phyloP scores from a whole-genome alignment of 768 basidiomycete genomes.

The Hypsizygus marmoreus region DNA sequence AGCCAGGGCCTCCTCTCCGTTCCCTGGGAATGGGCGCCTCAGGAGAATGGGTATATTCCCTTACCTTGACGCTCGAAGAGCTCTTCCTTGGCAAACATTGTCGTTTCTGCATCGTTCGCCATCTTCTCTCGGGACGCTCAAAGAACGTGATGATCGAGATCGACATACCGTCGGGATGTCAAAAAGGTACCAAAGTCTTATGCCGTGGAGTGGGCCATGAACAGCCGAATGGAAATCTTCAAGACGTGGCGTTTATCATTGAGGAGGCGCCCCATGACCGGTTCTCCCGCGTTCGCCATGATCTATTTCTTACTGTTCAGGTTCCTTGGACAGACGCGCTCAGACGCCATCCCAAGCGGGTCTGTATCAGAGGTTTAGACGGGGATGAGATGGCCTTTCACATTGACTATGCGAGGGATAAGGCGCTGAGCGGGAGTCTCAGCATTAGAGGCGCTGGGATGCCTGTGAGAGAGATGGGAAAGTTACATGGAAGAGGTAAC shows the following conservation, averaged over 20 bases:
- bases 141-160: slow-evolving; percentile 61
- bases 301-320: slow-evolving; percentile 55
- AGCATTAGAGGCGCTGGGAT: slow-evolving; percentile 66
- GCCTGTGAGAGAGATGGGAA: slow-evolving; percentile 57
- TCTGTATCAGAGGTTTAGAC: slow-evolving; percentile 58
- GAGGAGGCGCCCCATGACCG: slow-evolving; percentile 59
- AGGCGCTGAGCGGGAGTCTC: slow-evolving; percentile 48
- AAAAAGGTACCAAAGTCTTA: slow-evolving; percentile 57
- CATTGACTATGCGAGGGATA: slow-evolving; percentile 56
- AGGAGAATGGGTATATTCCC: slow-evolving; percentile 70
- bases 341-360: slow-evolving; percentile 46
- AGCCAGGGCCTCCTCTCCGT: slow-evolving; percentile 36
- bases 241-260: slow-evolving; percentile 69
- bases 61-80: slow-evolving; percentile 62
- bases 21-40: slow-evolving; percentile 43
- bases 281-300: slow-evolving; percentile 58
- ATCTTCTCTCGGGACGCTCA: slow-evolving; percentile 46
- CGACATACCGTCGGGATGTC: slow-evolving; percentile 63
- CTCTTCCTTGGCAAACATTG: slow-evolving; percentile 57
- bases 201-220: slow-evolving; percentile 73
- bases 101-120: slow-evolving; percentile 62
- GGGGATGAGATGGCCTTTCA: slow-evolving; percentile 52
- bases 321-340: slow-evolving; percentile 58
- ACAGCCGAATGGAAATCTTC: slow-evolving; percentile 51
- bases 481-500: slow-evolving; percentile 59